A percentile compares a stretch with the other conserved stretches of the same genome.
Evolutionary conservation across 257 asterid genomes (phyloP).

Genomic region (Striga asiatica): DNA sequence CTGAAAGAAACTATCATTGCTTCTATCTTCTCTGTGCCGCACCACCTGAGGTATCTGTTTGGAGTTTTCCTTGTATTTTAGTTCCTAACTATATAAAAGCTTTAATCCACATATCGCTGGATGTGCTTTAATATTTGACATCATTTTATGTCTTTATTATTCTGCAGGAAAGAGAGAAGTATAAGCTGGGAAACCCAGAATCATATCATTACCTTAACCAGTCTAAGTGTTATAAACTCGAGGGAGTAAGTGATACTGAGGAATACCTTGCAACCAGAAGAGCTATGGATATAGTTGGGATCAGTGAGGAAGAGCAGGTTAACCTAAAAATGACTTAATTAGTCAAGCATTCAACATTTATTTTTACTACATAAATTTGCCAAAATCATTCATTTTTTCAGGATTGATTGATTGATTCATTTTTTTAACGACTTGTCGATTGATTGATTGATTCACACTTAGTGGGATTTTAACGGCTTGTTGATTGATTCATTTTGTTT

Average conservation of each 20-base stretch:
- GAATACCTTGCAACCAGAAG: slow-evolving; percentile 86
- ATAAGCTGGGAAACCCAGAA: slow-evolving; percentile 75
- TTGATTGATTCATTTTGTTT: no score
- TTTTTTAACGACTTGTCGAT: no score
- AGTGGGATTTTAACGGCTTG: no score
- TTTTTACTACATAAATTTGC: neutral
- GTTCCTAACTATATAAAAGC: neutral
- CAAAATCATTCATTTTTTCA: neutral
- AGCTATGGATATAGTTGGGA: slow-evolving; percentile 97
- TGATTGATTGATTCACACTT: no score
- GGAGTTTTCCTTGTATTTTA: no score
- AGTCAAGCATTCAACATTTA: neutral
- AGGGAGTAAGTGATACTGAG: slow-evolving; percentile 79
- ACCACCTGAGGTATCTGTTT: slow-evolving; percentile 71
- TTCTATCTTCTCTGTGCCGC: slow-evolving; percentile 95
- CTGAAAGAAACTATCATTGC: slow-evolving; percentile 93
- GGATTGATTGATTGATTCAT: no score
- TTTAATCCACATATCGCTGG: neutral
- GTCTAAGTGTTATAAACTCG: slow-evolving; percentile 71
- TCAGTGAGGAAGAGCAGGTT: slow-evolving; percentile 94
- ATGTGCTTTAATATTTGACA: neutral
- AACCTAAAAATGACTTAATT: neutral
- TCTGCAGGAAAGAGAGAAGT: slow-evolving; percentile 61
- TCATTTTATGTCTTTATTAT: no score
- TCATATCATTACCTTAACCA: slow-evolving; percentile 81